phyloP scores from a whole-genome alignment of 2,329 filamentous ascomycete genomes.

The Emergomyces pasteurianus region DNA sequence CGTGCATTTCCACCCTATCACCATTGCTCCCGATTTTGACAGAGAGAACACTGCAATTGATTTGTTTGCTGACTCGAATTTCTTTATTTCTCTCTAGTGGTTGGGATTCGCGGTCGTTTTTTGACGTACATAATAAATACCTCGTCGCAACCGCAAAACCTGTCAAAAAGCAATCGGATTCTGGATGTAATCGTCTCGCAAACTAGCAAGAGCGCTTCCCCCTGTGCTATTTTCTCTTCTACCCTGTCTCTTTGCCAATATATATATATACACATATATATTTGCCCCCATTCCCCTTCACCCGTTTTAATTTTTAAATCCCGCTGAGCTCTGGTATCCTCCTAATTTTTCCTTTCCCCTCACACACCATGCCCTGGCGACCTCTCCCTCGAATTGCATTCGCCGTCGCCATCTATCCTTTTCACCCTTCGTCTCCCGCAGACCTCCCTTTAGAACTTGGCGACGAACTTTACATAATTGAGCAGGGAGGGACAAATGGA shows the following conservation, averaged over 20 bases:
- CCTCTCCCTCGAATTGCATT: constrained; percentile 95
- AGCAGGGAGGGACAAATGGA: constrained; percentile 74
- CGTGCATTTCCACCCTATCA: not conserved
- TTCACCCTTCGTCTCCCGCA: constrained; percentile 71
- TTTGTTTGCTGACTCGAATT: not conserved
- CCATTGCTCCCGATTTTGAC: not conserved
- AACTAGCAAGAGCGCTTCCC: not conserved
- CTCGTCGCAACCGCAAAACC: not conserved
- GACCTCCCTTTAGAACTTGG: constrained; percentile 95
- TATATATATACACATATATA: not conserved
- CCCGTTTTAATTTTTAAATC: not conserved
- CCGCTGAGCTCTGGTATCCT: not conserved
- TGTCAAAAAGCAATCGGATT: not conserved
- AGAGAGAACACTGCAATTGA: not conserved
- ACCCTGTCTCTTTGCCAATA: not conserved
- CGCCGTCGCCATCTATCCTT: constrained; percentile 91
- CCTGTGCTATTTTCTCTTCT: not conserved
- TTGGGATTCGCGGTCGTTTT: not conserved
- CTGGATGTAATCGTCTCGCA: not conserved
- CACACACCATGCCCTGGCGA: constrained; percentile 74
- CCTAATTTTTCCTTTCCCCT: not conserved
- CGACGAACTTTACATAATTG: constrained; percentile 97
- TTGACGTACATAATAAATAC: not conserved
- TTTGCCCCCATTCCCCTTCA: not conserved
- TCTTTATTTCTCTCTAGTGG: not conserved